These are phyloP conservation scores for Hyaloscypha finlandica DNA, from an alignment of 495 filamentous ascomycete genomes.

Conservation along the genomic window DNA sequence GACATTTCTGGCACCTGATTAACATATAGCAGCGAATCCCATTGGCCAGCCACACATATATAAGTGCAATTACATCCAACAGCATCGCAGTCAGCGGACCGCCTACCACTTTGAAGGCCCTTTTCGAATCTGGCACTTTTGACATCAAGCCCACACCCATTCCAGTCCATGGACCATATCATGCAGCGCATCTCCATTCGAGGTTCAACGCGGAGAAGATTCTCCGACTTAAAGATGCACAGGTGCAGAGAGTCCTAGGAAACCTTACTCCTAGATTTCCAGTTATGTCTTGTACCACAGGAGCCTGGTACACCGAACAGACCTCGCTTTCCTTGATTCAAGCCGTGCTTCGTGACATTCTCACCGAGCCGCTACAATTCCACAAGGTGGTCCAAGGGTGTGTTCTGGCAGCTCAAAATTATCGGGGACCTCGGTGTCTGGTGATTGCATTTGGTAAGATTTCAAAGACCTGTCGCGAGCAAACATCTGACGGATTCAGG, in stretches of 20 bases:
- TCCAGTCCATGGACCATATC: constrained; percentile 78
- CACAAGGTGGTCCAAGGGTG: constrained; percentile 59
- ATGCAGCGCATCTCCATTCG: constrained; percentile 73
- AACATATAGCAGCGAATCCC: constrained; percentile 52
- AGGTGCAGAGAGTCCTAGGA: constrained; percentile 42
- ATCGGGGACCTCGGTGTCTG: constrained; percentile 45
- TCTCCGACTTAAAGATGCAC: constrained; percentile 45
- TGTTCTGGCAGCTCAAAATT: constrained; percentile 40
- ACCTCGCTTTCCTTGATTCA: background rate
- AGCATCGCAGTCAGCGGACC: constrained; percentile 80
- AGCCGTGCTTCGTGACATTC: constrained; percentile 56
- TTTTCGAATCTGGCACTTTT: constrained; percentile 58
- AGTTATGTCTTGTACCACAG: constrained; percentile 60
- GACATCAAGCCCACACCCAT: constrained; percentile 60
- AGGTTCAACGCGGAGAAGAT: constrained; percentile 62
- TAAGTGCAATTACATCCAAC: constrained; percentile 71
- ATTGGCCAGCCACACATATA: constrained; percentile 62
- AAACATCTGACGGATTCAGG: background rate
- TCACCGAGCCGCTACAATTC: constrained; percentile 58
- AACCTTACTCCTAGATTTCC: constrained; percentile 52
- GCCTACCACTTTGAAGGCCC: constrained; percentile 58
- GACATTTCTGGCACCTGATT: constrained; percentile 6
- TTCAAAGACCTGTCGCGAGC: background rate
- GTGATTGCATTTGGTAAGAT: constrained; percentile 20
- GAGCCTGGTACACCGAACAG: constrained; percentile 32